Conservation (phyloP, 495 filamentous ascomycete species). For the Patellaria atrata region DNA sequence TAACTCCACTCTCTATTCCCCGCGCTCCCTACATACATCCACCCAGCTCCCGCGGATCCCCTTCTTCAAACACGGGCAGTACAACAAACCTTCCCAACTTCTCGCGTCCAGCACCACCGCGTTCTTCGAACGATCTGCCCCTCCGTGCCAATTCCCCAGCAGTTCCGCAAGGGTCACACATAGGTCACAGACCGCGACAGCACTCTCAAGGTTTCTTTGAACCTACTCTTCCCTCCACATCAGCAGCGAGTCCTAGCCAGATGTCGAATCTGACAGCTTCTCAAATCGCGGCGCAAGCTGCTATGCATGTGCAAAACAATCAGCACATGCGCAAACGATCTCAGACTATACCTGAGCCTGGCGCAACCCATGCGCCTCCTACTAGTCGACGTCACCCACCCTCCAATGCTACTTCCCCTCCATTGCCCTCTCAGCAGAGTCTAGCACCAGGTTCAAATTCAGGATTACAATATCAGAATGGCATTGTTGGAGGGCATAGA, state of each 20-base stretch:
- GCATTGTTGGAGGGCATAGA: constrained; percentile 47
- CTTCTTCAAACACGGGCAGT: constrained; percentile 4
- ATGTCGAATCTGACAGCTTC: constrained; percentile 46
- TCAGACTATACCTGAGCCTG: constrained; percentile 42
- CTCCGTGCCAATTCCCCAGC: constrained; percentile 9
- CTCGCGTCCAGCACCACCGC: constrained; percentile 29
- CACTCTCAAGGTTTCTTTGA: constrained; percentile 86
- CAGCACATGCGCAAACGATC: constrained; percentile 54
- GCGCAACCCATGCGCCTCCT: constrained; percentile 28
- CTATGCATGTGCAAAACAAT: constrained; percentile 55
- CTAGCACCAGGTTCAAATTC: constrained; percentile 36
- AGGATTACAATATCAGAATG: constrained; percentile 49
- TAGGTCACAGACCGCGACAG: constrained; percentile 34
- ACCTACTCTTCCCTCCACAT: constrained; percentile 62
- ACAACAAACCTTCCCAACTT: constrained; percentile 37
- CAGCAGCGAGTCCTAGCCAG: constrained; percentile 30
- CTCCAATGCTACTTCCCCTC: constrained; percentile 40
- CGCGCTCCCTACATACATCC: constrained; percentile 18
- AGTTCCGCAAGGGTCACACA: constrained; percentile 7
- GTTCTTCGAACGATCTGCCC: constrained; percentile 7
- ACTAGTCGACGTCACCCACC: constrained; percentile 36
- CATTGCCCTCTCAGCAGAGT: constrained; percentile 30
- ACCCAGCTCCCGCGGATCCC: neutral
- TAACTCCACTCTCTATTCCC: constrained; percentile 10
- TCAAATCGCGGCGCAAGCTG: constrained; percentile 81